Evolutionary conservation across 2,329 filamentous ascomycete genomes (phyloP).

Genomic region (Didymella glomerata): DNA sequence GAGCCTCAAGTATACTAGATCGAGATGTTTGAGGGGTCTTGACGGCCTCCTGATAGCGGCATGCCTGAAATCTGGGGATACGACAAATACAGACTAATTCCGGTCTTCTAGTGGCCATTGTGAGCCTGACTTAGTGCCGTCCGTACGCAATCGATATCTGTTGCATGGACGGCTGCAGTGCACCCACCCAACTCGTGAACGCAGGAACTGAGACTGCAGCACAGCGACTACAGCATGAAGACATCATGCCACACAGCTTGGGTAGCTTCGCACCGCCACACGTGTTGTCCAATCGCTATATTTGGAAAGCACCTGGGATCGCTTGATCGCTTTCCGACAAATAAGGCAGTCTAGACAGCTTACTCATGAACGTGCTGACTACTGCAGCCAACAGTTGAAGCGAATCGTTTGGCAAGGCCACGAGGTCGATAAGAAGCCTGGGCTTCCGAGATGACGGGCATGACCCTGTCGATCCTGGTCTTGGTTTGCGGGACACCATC

Average conservation of each 20-base stretch:
- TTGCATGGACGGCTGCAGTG: conserved; percentile 15
- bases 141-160: conserved; percentile 12
- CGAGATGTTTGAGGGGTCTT: not conserved
- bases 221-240: not conserved
- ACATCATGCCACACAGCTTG: not conserved
- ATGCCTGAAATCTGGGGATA: not conserved
- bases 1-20: conserved; percentile 9
- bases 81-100: conserved; percentile 8
- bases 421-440: conserved; percentile 36
- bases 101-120: not conserved
- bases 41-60: not conserved
- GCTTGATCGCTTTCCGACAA: not conserved
- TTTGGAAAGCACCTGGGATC: not conserved
- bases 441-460: conserved; percentile 29
- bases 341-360: not conserved
- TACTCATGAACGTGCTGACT: conserved; percentile 15
- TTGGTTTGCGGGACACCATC: conserved; percentile 20
- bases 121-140: conserved; percentile 1
- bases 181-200: not conserved
- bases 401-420: conserved; percentile 37
- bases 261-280: conserved; percentile 16
- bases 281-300: conserved; percentile 8
- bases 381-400: conserved; percentile 25
- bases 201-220: conserved; percentile 15
- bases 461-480: conserved; percentile 33